Evolutionary conservation across 2,329 filamentous ascomycete species (phyloP).

Genomic region (Ascochyta koolunga): DNA sequence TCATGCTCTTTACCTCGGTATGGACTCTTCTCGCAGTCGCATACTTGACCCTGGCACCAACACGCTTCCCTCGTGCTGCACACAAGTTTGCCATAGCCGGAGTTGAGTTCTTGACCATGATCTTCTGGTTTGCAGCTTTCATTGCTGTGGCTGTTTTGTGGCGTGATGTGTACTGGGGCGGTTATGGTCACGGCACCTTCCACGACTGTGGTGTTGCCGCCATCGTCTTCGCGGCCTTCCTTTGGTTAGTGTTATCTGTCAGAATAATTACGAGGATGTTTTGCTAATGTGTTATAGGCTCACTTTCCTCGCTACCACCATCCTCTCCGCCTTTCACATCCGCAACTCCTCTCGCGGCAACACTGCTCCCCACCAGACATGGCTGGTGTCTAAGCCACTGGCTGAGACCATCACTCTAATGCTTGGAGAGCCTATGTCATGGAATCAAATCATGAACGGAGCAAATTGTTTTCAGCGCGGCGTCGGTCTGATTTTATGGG

Average conservation of each 20-base stretch:
- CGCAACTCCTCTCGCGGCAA: constrained; percentile 47
- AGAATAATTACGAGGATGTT: background rate
- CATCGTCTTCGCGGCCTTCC: constrained; percentile 71
- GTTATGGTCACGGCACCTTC: constrained; percentile 51
- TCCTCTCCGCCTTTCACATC: constrained; percentile 56
- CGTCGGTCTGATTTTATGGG: background rate
- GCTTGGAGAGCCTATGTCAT: background rate
- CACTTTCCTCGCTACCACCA: constrained; percentile 58
- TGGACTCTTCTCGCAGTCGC: constrained; percentile 74
- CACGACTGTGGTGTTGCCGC: constrained; percentile 69
- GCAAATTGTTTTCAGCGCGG: constrained; percentile 11
- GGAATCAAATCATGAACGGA: background rate
- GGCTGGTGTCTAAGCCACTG: constrained; percentile 44
- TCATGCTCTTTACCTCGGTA: constrained; percentile 79
- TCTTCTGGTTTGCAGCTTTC: constrained; percentile 92
- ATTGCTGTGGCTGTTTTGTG: constrained; percentile 75
- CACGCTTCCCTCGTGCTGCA: constrained; percentile 64
- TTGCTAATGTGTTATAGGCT: constrained; percentile 48
- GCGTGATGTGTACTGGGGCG: constrained; percentile 55
- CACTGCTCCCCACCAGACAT: constrained; percentile 43
- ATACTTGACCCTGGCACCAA: constrained; percentile 74
- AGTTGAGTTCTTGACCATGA: constrained; percentile 74
- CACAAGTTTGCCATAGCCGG: constrained; percentile 72
- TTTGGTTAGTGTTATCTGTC: constrained; percentile 59
- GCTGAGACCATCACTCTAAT: too few relatives aligned